Evolutionary conservation across 2,329 filamentous ascomycete genomes (phyloP), one percentile per base, ranked within the genome.

Genomic region (Plenodomus tracheiphilus): DNA sequence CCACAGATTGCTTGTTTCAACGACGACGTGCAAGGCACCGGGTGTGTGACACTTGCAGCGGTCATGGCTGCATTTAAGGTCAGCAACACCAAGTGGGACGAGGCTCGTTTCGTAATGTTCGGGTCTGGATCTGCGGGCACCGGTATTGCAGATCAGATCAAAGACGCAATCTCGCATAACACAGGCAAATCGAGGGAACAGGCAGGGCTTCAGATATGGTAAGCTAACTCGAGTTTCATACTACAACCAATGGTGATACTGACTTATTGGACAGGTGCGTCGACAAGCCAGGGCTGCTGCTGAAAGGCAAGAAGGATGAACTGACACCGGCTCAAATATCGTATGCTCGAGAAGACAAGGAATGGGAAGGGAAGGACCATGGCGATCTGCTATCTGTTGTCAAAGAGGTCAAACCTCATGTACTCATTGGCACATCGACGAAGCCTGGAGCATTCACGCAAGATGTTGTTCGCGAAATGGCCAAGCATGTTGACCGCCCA

Each of bases 1-100:
- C 79, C 85, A 0, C 66, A 87, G 41, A 86, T 93, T 7, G 80
- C 91, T 0, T 95, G 90, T 69, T 96, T 96, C 78, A 96, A 96
- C 63, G 91, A 96, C 49, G 91, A 96, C 68, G 85, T 96, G 0
- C 91, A 96, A 70, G 91, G 91, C 1, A 96, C 91, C 0, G 91
- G 91, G 0, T 93, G 89, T 50, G 90, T 96, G 1, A 93, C 91
- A 0, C 80, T 96, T 0, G 91, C 91, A 0, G 91, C 88, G 1
- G 86, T 96, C 54, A 85, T 90, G 76, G 84, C 90, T 0, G 91
- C 83, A 0, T 76, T 92, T 7, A 83, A 89, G 51, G 85, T 93
- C 7, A 85, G 80, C 51, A 79, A 84, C 2, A 74, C 86, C 44
- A 83, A 86, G 43, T 76, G 95, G 35, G 73, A 77, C 8, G 89